Conservation (phyloP, 768 basidiomycete species). For the Kwoniella europaea region DNA sequence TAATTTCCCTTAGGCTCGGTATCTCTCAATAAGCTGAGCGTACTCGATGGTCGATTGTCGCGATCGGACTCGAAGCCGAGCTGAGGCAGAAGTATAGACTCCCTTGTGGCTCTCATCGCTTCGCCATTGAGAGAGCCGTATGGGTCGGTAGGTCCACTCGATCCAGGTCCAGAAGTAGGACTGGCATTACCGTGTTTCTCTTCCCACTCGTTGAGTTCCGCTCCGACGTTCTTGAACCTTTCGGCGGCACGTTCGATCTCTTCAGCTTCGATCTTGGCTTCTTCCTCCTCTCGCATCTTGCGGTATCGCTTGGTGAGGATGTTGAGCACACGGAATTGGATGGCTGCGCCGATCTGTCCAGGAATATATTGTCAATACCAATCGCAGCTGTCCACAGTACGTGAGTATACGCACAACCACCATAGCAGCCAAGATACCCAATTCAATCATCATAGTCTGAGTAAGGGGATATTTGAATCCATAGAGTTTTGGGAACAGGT, state of each 20-base stretch:
- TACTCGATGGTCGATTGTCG: conserved; percentile 14
- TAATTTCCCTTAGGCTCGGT: conserved; percentile 18
- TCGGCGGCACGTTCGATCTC: conserved; percentile 76
- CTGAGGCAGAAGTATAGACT: conserved; percentile 30
- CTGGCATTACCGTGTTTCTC: conserved; percentile 72
- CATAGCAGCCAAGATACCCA: conserved; percentile 83
- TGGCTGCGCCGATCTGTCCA: conserved; percentile 74
- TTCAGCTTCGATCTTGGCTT: conserved; percentile 72
- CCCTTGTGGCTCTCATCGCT: conserved; percentile 9
- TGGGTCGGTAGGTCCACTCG: conserved; percentile 12
- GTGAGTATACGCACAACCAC: conserved; percentile 61
- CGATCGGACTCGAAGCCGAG: conserved; percentile 33
- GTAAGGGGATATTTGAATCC: conserved; percentile 76
- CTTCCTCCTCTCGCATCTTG: conserved; percentile 75
- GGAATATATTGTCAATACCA: no score
- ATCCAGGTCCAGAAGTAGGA: conserved; percentile 19
- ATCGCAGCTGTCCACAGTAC: no score
- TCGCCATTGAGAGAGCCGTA: conserved; percentile 1
- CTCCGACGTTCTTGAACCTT: conserved; percentile 68
- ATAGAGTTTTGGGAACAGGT: conserved; percentile 77
- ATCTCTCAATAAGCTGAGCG: conserved; percentile 34
- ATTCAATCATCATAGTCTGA: conserved; percentile 90
- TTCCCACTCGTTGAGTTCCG: conserved; percentile 85
- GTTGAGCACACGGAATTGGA: conserved; percentile 84
- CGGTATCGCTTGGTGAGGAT: conserved; percentile 72